Evolutionary conservation across 257 asterid species (phyloP).

Genomic region (Nicotiana noctiflora): DNA sequence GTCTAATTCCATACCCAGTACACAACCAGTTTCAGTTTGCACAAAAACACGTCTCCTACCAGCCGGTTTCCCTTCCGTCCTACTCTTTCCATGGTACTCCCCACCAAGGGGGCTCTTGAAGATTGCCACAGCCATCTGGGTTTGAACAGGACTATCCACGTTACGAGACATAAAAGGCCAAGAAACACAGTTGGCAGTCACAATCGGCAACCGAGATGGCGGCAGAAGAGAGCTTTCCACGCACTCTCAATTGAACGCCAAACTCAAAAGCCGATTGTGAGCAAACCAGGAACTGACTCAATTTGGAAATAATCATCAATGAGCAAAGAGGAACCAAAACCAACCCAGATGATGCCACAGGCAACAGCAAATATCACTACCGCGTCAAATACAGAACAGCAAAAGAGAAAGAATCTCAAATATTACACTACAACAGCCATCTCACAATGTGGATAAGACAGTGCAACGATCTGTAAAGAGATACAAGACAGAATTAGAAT

Average conservation of each 20-base stretch:
- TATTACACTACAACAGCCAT: conserved; percentile 47
- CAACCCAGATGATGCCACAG: conserved; percentile 14
- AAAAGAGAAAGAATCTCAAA: conserved; percentile 20
- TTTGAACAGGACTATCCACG: conserved; percentile 80
- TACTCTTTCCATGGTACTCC: conserved; percentile 56
- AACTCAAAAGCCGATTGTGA: conserved; percentile 46
- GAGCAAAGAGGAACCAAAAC: conserved; percentile 17
- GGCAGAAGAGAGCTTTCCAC: conserved; percentile 41
- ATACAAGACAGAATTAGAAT: background rate
- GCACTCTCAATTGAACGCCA: conserved; percentile 42
- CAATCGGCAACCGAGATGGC: conserved; percentile 60
- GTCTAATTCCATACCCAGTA: conserved; percentile 89
- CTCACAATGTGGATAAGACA: conserved; percentile 21
- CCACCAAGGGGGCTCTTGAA: conserved; percentile 64
- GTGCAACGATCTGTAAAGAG: conserved; percentile 32
- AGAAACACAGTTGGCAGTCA: conserved; percentile 27
- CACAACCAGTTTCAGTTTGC: conserved; percentile 87
- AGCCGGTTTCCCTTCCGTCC: conserved; percentile 53
- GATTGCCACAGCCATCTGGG: conserved; percentile 93
- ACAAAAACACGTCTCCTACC: conserved; percentile 85
- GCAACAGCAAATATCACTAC: conserved; percentile 1
- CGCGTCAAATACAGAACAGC: background rate
- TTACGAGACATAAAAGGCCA: conserved; percentile 65
- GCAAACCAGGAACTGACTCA: conserved; percentile 15
- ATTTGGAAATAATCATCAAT: conserved; percentile 41